These are phyloP conservation scores for Syncephalastrum monosporum DNA, from an alignment of 371 early-diverging fungal genomes.

Conservation along the genomic window DNA sequence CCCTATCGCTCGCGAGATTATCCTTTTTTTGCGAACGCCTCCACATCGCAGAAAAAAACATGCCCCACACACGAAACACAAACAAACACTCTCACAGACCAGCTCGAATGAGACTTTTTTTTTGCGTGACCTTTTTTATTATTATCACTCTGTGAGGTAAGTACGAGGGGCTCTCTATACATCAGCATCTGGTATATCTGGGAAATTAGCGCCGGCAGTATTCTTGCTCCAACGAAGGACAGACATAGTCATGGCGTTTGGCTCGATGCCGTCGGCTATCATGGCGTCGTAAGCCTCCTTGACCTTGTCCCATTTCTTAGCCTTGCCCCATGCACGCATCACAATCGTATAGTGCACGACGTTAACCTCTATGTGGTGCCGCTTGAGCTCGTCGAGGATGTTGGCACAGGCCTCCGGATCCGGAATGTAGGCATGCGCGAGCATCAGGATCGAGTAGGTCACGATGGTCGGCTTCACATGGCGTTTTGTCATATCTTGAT, in stretches of 20 bases:
- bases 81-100: no score
- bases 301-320: conserved; percentile 37
- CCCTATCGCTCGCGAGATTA: no score
- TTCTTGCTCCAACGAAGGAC: conserved; percentile 35
- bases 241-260: conserved; percentile 37
- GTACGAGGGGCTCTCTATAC: no score
- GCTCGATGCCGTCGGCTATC: conserved; percentile 34
- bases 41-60: no score
- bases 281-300: conserved; percentile 37
- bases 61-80: no score
- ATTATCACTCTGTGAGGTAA: no score
- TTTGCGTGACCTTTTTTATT: no score
- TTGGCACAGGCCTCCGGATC: conserved; percentile 38
- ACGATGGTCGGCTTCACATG: conserved; percentile 38
- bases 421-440: conserved; percentile 43
- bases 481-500: conserved; percentile 36
- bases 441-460: conserved; percentile 44
- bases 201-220: no score
- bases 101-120: no score
- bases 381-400: conserved; percentile 34
- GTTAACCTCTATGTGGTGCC: conserved; percentile 23
- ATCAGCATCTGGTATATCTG: no score
- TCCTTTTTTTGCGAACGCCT: no score
- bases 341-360: conserved; percentile 43
- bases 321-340: conserved; percentile 49